Base-by-base conservation (phyloP, 371 early-diverging fungal genomes). In the Mortierella sp. region DNA sequence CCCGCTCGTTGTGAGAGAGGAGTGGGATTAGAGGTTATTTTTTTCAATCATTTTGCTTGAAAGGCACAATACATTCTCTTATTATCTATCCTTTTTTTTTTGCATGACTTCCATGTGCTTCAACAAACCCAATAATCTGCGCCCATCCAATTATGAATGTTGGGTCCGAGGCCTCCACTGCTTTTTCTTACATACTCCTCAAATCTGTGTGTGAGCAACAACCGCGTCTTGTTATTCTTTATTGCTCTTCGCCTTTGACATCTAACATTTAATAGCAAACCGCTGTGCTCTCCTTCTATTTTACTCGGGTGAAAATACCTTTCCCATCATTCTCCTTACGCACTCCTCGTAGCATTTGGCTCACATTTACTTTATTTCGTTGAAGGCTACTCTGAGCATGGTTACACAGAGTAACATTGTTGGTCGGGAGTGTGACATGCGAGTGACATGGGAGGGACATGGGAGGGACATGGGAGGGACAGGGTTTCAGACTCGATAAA, bases 291-390 rank as follows among this genome's bases (percentile, higher is more conserved):
- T 26, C 26, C 28, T 10, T 57, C 58, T 57, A 28, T 57, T 26
- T 57, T 26, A 57, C 2, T 57, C 58, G 11, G 58, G n/a, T 57
- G 28, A 57, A 57, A 57, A 57, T 57, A 57, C 10, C 58, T 57
- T 57, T 57, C 58, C 58, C 28, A 57, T 57, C 58, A 57, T 57
- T 28, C 58, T 57, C 58, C 58, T n/a, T n/a, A n/a, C n/a, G n/a
- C n/a, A n/a, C n/a, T n/a, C n/a, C n/a, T n/a, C n/a, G n/a, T n/a
- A n/a, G n/a, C n/a, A n/a, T n/a, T n/a, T n/a, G n/a, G n/a, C n/a
- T n/a, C n/a, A n/a, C n/a, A n/a, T n/a, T n/a, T n/a, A n/a, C n/a
- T n/a, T n/a, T n/a, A n/a, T n/a, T n/a, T n/a, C n/a, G n/a, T n/a
- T n/a, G n/a, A n/a, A n/a, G n/a, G n/a, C n/a, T n/a, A n/a, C n/a